phyloP scores from a whole-genome alignment of 2,329 filamentous ascomycete genomes.

The Penicillium thymicola region DNA sequence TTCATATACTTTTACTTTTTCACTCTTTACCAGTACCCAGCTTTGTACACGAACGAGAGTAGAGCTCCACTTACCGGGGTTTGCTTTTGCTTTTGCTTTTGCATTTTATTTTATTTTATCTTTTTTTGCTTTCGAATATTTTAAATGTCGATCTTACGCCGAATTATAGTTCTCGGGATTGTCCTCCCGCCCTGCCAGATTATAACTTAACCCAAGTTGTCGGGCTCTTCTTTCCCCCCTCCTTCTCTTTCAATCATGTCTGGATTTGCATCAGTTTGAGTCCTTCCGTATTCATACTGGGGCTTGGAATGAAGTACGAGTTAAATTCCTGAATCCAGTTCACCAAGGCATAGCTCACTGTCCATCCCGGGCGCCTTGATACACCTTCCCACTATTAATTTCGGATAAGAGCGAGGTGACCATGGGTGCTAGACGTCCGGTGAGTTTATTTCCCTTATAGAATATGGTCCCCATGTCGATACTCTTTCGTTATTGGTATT shows the following conservation, averaged over 20 bases:
- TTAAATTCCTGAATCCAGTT: constrained; percentile 4
- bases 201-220: constrained; percentile 39
- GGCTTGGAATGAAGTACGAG: constrained; percentile 10
- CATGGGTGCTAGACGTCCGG: constrained; percentile 19
- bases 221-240: constrained; percentile 25
- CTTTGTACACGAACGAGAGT: constrained; percentile 15
- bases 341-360: neutral
- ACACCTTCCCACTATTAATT: neutral
- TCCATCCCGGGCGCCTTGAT: constrained; percentile 1
- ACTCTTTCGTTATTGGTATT: neutral
- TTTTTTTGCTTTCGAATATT: constrained; percentile 11
- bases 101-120: neutral
- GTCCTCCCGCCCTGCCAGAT: constrained; percentile 32
- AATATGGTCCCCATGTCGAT: neutral
- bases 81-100: constrained; percentile 3
- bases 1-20: neutral
- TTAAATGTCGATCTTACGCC: constrained; percentile 19
- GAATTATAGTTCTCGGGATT: constrained; percentile 29
- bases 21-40: constrained; percentile 8
- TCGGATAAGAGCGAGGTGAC: constrained; percentile 4
- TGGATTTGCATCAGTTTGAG: neutral
- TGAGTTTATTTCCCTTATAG: constrained; percentile 7
- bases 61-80: constrained; percentile 17
- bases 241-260: neutral
- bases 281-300: constrained; percentile 5